Evolutionary conservation across 129 eudicot genomes (phyloP).

Genomic region (Pittosporum tobira): DNA sequence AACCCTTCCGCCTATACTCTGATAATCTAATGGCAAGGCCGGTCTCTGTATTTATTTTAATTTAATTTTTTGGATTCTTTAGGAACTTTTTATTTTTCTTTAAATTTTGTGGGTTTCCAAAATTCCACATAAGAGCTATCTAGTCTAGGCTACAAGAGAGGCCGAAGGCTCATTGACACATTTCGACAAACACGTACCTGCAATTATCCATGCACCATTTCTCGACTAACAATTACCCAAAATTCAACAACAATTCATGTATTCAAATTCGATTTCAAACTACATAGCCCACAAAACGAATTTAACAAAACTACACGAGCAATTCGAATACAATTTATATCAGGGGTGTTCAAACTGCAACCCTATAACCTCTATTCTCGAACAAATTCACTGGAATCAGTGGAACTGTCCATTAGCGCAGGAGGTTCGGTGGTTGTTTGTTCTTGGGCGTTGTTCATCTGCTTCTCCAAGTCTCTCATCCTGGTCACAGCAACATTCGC

Average conservation of each 20-base stretch:
- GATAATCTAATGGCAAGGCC: no score
- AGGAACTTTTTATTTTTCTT: no score
- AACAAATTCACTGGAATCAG: constrained; percentile 13
- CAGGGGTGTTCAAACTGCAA: background rate
- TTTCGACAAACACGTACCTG: no score
- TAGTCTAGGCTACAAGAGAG: no score
- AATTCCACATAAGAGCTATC: no score
- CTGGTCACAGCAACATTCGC: constrained; percentile 49
- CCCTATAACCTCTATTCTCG: constrained; percentile 9
- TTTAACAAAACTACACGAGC: background rate
- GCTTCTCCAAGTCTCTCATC: constrained; percentile 43
- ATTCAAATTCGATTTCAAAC: background rate
- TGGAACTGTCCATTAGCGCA: constrained; percentile 10
- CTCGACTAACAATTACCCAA: background rate
- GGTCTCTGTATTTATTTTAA: no score
- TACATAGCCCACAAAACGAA: background rate
- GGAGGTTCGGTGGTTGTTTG: constrained; percentile 9
- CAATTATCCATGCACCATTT: no score
- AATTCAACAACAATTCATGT: background rate
- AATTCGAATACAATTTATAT: background rate
- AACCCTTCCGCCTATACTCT: no score
- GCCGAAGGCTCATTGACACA: no score
- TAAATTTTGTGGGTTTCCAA: no score
- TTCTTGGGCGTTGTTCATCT: constrained; percentile 24
- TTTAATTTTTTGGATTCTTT: no score